Conservation (phyloP, 768 basidiomycete species). For the Gloeopeniophorella convolvens region DNA sequence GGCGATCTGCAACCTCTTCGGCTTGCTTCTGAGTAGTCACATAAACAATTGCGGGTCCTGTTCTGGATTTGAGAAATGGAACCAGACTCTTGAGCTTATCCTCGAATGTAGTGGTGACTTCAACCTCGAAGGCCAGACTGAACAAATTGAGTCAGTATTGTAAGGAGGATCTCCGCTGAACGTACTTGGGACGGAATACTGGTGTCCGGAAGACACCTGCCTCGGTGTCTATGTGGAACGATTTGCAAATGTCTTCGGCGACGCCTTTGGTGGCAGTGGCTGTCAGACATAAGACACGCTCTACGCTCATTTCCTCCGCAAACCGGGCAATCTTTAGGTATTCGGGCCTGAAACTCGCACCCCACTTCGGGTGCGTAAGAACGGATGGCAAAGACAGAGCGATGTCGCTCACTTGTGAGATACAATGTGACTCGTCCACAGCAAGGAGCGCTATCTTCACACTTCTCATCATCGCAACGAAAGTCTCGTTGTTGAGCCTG, state of each 20-base stretch:
- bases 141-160: background rate
- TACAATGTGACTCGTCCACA: conserved; percentile 45
- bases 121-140: conserved; percentile 34
- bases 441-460: conserved; percentile 41
- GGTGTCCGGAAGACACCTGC: conserved; percentile 38
- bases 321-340: conserved; percentile 39
- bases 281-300: conserved; percentile 40
- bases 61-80: conserved; percentile 31
- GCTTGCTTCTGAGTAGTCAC: conserved; percentile 39
- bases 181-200: conserved; percentile 40
- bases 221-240: conserved; percentile 35
- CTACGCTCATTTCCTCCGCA: conserved; percentile 39
- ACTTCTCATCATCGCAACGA: conserved; percentile 37
- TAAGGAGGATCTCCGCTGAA: no score
- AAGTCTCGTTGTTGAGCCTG: conserved; percentile 41
- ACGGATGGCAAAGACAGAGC: background rate
- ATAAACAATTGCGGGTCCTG: conserved; percentile 40
- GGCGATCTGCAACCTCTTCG: conserved; percentile 30
- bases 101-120: conserved; percentile 28
- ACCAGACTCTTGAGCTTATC: conserved; percentile 34
- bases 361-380: conserved; percentile 30
- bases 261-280: conserved; percentile 41
- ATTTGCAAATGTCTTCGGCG: conserved; percentile 38
- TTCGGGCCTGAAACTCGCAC: conserved; percentile 38
- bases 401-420: conserved; percentile 32